These are phyloP conservation scores for Paralagenidium karlingii DNA, from an alignment of 352 stramenopile species.

Conservation along the genomic window DNA sequence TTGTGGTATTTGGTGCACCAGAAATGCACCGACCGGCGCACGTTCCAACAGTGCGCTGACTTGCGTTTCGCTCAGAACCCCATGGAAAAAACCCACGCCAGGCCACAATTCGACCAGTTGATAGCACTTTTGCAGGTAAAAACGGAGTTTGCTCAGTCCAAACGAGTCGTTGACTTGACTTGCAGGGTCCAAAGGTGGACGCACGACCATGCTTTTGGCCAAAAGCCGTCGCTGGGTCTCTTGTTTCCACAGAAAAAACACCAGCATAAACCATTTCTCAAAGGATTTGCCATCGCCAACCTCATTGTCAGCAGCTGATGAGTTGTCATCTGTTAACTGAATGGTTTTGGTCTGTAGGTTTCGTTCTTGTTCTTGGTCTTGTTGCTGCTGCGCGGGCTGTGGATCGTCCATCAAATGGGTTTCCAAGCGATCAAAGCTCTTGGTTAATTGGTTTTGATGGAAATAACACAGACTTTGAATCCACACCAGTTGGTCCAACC, in stretches of 20 bases:
- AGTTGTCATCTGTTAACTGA: no score
- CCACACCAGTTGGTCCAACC: no score
- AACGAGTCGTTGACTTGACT: not conserved
- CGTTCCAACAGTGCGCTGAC: conserved; percentile 14
- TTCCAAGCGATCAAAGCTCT: no score
- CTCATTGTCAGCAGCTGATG: no score
- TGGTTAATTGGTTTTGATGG: no score
- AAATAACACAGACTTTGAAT: no score
- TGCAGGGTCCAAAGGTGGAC: no score
- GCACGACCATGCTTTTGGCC: not conserved
- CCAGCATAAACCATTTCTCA: conserved; percentile 6
- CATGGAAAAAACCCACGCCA: conserved; percentile 41
- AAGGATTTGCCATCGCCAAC: conserved; percentile 2
- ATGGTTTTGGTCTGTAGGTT: conserved; percentile 1
- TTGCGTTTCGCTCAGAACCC: conserved; percentile 10
- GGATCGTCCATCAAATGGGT: conserved; percentile 11
- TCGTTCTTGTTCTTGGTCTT: not conserved
- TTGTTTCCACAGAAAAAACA: conserved; percentile 1
- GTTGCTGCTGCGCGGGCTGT: conserved; percentile 1
- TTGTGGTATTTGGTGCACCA: conserved; percentile 18
- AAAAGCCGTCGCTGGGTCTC: conserved; percentile 4
- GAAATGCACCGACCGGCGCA: conserved; percentile 22
- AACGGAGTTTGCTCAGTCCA: conserved; percentile 3
- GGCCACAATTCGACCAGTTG: conserved; percentile 36
- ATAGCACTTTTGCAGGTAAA: conserved; percentile 24